phyloP scores from a whole-genome alignment of 2,329 filamentous ascomycete species.

The Emergomyces orientalis region DNA sequence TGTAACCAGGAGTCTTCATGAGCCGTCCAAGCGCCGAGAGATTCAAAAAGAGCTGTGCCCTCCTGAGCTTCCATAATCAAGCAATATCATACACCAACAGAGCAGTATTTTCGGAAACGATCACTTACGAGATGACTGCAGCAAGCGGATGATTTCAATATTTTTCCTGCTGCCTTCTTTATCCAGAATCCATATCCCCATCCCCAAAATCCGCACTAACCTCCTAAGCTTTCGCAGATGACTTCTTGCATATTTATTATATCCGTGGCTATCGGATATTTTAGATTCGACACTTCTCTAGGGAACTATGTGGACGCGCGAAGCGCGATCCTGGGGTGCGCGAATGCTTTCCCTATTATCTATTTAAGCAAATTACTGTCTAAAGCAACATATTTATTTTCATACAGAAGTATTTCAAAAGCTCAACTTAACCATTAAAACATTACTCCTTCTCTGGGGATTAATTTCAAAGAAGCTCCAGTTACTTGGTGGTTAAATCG shows the following conservation, averaged over 20 bases:
- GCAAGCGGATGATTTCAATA: neutral
- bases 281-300: neutral
- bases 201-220: neutral
- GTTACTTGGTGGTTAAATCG: too few relatives aligned
- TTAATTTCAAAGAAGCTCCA: too few relatives aligned
- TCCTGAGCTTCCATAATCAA: too few relatives aligned
- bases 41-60: too few relatives aligned
- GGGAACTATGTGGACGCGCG: neutral
- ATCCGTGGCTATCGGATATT: neutral
- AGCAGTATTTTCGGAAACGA: neutral
- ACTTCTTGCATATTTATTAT: neutral
- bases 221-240: neutral
- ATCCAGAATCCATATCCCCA: neutral
- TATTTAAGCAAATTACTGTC: too few relatives aligned
- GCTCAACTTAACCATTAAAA: neutral
- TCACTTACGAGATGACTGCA: neutral
- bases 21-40: too few relatives aligned
- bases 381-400: neutral
- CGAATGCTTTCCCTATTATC: neutral
- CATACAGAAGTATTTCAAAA: neutral
- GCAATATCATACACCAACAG: too few relatives aligned
- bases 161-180: neutral
- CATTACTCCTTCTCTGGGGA: neutral
- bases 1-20: too few relatives aligned
- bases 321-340: neutral